Evolutionary conservation across 1,284 basidiomycete species (phyloP).

Genomic region (Grifola frondosa): DNA sequence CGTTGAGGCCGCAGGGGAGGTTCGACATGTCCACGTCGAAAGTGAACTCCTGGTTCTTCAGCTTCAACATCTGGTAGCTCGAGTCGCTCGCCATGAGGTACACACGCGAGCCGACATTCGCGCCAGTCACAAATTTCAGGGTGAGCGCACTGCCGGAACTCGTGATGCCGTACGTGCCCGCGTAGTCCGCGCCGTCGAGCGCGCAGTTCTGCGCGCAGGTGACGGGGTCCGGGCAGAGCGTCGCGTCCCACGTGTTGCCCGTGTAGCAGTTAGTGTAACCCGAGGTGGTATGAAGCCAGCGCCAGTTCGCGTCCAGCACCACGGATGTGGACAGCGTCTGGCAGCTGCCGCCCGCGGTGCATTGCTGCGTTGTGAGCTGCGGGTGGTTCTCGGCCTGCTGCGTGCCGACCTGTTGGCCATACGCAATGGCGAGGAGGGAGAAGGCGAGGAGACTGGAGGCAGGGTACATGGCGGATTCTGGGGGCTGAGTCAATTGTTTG

Average conservation of each 20-base stretch:
- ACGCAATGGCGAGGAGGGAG: conserved; percentile 24
- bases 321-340: conserved; percentile 22
- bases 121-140: conserved; percentile 48
- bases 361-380: conserved; percentile 29
- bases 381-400: conserved; percentile 36
- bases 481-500: no score
- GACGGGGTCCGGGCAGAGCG: conserved; percentile 34
- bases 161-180: conserved; percentile 39
- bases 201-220: conserved; percentile 51
- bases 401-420: conserved; percentile 37
- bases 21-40: conserved; percentile 58
- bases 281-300: conserved; percentile 34
- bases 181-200: conserved; percentile 58
- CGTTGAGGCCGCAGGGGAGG: conserved; percentile 56
- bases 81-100: conserved; percentile 49
- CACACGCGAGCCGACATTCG: conserved; percentile 56
- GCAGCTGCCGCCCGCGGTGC: conserved; percentile 18
- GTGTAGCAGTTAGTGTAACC: conserved; percentile 40
- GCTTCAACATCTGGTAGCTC: conserved; percentile 52
- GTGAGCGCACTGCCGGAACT: conserved; percentile 46
- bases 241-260: conserved; percentile 34
- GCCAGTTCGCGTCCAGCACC: conserved; percentile 39
- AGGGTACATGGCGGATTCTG: conserved; percentile 24
- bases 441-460: conserved; percentile 25
- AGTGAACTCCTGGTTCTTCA: conserved; percentile 55